Conservation (phyloP, 306 rosid species). For the Cajanus cajan region DNA sequence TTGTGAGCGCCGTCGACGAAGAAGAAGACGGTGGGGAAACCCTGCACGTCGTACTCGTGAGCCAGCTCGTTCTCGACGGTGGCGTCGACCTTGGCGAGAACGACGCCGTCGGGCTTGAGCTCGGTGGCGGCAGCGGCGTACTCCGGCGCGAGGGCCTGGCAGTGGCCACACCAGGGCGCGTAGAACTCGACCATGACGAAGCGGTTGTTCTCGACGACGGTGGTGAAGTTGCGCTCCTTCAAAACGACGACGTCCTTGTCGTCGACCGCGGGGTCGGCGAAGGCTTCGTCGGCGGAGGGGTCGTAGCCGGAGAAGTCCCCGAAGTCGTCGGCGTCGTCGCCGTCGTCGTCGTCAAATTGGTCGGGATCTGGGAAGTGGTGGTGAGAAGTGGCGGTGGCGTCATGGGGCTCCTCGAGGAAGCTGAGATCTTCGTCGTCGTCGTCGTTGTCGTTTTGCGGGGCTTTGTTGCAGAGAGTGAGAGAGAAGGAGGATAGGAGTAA, state of each 20-base stretch:
- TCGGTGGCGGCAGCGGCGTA: slow-evolving; percentile 93
- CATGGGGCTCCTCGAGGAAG: slow-evolving; percentile 75
- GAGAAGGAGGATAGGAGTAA: slow-evolving; percentile 61
- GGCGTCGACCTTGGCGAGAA: slow-evolving; percentile 89
- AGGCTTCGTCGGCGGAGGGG: slow-evolving; percentile 44
- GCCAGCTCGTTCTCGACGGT: slow-evolving; percentile 78
- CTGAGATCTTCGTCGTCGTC: slow-evolving; percentile 83
- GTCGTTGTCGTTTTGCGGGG: slow-evolving; percentile 28
- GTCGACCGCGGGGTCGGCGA: slow-evolving; percentile 59
- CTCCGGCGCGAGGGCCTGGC: slow-evolving; percentile 88
- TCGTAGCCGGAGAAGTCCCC: slow-evolving; percentile 49
- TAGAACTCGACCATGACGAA: slow-evolving; percentile 92
- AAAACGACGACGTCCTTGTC: slow-evolving; percentile 85
- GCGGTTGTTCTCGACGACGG: slow-evolving; percentile 55
- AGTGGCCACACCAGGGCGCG: slow-evolving; percentile 99
- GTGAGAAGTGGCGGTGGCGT: slow-evolving; percentile 13
- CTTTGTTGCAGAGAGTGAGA: slow-evolving; percentile 35
- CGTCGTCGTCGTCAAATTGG: slow-evolving; percentile 29
- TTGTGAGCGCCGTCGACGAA: slow-evolving; percentile 84
- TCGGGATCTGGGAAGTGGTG: slow-evolving; percentile 50
- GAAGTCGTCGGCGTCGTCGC: slow-evolving; percentile 27
- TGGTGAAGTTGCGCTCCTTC: slow-evolving; percentile 82
- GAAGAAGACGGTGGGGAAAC: slow-evolving; percentile 76
- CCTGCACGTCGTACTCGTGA: slow-evolving; percentile 82
- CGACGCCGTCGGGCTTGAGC: slow-evolving; percentile 65